These are phyloP conservation scores for Recurvomyces mirabilis DNA, from an alignment of 495 filamentous ascomycete genomes.

Conservation along the genomic window DNA sequence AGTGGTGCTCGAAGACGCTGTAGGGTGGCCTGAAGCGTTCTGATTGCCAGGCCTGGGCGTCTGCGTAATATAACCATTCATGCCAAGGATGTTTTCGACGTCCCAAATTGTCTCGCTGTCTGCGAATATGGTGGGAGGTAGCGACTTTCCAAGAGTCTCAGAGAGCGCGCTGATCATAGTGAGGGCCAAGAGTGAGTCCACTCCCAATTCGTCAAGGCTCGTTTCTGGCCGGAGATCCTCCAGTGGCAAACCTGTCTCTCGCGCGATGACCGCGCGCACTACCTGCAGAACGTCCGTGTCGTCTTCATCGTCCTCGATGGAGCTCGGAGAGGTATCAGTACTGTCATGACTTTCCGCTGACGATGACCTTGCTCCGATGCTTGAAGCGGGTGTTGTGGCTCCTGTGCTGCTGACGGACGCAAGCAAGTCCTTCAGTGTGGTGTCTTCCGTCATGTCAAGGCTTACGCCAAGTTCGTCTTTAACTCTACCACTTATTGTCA, in stretches of 20 bases:
- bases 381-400: conserved; percentile 39
- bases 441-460: conserved; percentile 30
- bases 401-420: conserved; percentile 39
- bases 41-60: too few species aligned
- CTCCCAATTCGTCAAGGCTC: conserved; percentile 39
- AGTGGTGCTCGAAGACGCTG: background rate
- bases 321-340: conserved; percentile 6
- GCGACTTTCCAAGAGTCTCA: conserved; percentile 33
- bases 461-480: conserved; percentile 37
- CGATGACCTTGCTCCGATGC: conserved; percentile 27
- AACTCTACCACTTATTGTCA: conserved; percentile 35
- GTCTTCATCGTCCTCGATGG: conserved; percentile 28
- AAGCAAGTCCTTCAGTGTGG: conserved; percentile 40
- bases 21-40: too few species aligned
- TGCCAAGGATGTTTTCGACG: conserved; percentile 23
- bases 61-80: conserved; percentile 14
- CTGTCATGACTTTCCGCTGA: background rate
- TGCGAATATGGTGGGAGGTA: conserved; percentile 10
- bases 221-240: conserved; percentile 44
- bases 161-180: conserved; percentile 40
- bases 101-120: conserved; percentile 4
- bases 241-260: conserved; percentile 56
- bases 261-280: conserved; percentile 49
- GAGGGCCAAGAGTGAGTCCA: conserved; percentile 45
- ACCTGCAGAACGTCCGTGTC: conserved; percentile 29